Base-by-base conservation (phyloP, 176 grass and related monocot species). In the Dactylis glomerata region DNA sequence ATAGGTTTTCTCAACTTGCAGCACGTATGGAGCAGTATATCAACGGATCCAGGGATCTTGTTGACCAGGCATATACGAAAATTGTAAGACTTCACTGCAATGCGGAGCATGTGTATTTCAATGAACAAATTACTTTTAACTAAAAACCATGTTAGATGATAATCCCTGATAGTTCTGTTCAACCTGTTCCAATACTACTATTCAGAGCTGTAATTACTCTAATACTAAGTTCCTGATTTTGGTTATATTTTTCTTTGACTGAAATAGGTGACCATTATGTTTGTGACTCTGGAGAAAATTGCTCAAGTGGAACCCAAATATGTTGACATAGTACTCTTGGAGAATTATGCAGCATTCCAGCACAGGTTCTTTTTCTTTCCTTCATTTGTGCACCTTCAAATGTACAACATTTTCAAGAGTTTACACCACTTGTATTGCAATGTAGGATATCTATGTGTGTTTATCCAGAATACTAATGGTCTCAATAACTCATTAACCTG, bases 271-370 rank as follows among this genome's bases (percentile, higher is more conserved):
- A 94, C 79, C 65, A 92, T 94, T 80, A 98, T 98, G 93, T 98
- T 98, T 92, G 93, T 95, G 9, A 93, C 86, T 55, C 81, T 98
- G 75, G 96, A 98, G 88, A 95, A 91, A 87, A 89, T 90, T 82
- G 92, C 93, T 89, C 96, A 95, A 86, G 79, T 92, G 70, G 93
- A 98, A 32, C 89, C 93, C 26, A 95, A 98, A 81, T 95, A 98
- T 86, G 79, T 77, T 78, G 96, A 98, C 73, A 95, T 98, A 84
- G 88, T 95, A 78, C 92, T 93, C 45, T 83, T 98, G 33, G 93
- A 95, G 84, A 98, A 98, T 78, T 95, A 98, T 73, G 96, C 96
- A 73, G 93, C 96, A 70, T 98, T 98, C 32, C 93, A 98, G 66
- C 92, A 98, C 89, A 96, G 91, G 94, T 93, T 65, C 13, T 20